phyloP scores from a whole-genome alignment of 768 basidiomycete species.

The Pleurotus tuber-regium region DNA sequence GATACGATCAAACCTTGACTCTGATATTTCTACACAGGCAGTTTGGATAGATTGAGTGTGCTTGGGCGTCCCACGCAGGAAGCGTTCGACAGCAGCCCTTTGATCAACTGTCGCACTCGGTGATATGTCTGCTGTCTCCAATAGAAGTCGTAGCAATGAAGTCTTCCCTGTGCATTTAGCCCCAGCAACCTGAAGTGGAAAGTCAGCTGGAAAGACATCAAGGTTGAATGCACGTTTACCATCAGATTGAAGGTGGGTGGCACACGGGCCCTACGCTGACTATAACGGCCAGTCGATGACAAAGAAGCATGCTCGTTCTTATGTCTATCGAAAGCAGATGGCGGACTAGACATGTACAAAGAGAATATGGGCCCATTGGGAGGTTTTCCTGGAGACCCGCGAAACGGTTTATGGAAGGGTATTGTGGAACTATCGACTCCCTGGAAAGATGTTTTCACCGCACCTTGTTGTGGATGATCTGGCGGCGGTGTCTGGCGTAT shows the following conservation, averaged over 20 bases:
- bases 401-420: conserved; percentile 84
- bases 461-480: conserved; percentile 52
- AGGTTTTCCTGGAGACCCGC: conserved; percentile 46
- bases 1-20: conserved; percentile 78
- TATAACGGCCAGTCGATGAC: conserved; percentile 47
- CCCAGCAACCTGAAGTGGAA: conserved; percentile 61
- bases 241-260: conserved; percentile 86
- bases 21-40: conserved; percentile 78
- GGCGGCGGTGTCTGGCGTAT: conserved; percentile 48
- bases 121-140: conserved; percentile 84
- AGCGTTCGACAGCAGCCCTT: conserved; percentile 57
- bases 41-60: conserved; percentile 62
- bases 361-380: conserved; percentile 57
- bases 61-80: conserved; percentile 59
- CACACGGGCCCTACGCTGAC: conserved; percentile 61
- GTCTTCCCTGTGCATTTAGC: conserved; percentile 84
- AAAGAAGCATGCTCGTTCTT: conserved; percentile 36
- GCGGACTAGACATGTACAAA: conserved; percentile 63
- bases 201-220: conserved; percentile 8
- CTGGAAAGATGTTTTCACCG: conserved; percentile 66
- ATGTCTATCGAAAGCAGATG: conserved; percentile 61
- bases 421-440: conserved; percentile 51
- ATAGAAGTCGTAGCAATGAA: conserved; percentile 71
- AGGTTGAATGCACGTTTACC: conserved; percentile 39
- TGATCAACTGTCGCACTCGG: conserved; percentile 77